Base-by-base conservation (phyloP, 2,329 filamentous ascomycete species). In the Dactylellina drechsleri region DNA sequence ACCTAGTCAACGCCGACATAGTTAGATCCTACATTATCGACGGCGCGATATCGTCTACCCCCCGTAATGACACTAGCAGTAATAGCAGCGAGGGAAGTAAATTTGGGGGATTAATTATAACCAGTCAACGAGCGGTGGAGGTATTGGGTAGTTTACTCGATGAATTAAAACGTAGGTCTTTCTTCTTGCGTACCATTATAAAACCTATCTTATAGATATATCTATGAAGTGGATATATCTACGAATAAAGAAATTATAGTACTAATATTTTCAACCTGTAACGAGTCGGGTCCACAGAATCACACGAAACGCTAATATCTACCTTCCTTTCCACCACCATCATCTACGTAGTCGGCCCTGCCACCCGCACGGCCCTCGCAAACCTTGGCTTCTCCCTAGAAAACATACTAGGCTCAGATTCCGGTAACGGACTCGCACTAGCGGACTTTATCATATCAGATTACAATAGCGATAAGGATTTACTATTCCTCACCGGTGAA, bases 401-500 rank as follows among this genome's bases (percentile, higher is more conserved):
- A 4, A 83, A 88, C 54, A 87, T 97, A 36, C 86, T 92, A 72
- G 95, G 94, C 54, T 88, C 90, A 77, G 89, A 96, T 72, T 91
- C 91, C 0, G 95, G 95, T 12, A 96, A 90, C 78, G 95, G 94
- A 31, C 92, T 94, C 77, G 88, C 87, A 1, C 86, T 99, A 28
- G 90, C 93, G 0, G 83, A 86, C 4, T 91, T 90, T 80, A 97
- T 99, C 64, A 84, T 96, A 4, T 83, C 88, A 1, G 91, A 97
- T 80, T 96, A 97, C 80, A 10, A 43, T 2, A 70, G 72, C 6
- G 76, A 84, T 81, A 81, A 43, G 0, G 86, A 90, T 0, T 81
- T 98, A 4, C 83, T 98, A 0, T 99, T 98, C 81, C 86, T 96
- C 13, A 93, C 96, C 0, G 95, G 95, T 18, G 94, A 97, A 81